phyloP scores from a whole-genome alignment of 2,329 filamentous ascomycete genomes.

The Fonsecaea erecta region DNA sequence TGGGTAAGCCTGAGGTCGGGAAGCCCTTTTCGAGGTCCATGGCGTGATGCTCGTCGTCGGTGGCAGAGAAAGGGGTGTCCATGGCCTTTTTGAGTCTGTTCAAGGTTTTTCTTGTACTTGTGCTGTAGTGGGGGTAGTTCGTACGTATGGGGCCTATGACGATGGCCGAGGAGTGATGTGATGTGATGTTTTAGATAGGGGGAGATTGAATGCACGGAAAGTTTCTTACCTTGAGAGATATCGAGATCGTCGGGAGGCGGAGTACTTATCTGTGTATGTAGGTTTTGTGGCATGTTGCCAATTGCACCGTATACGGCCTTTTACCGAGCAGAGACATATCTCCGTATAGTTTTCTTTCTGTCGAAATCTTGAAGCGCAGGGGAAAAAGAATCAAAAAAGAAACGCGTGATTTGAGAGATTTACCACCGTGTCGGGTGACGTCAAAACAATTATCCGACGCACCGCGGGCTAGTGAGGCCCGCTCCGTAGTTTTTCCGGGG shows the following conservation, averaged over 20 bases:
- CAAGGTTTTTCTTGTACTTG: neutral
- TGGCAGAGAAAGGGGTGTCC: conserved; percentile 13
- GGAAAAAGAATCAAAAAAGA: neutral
- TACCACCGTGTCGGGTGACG: neutral
- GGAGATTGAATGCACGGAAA: neutral
- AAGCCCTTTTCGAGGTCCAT: conserved; percentile 16
- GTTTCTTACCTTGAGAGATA: neutral
- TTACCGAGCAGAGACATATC: neutral
- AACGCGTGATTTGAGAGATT: conserved; percentile 5
- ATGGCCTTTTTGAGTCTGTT: neutral
- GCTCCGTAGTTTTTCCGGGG: neutral
- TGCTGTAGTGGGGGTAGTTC: neutral
- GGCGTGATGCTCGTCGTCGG: neutral
- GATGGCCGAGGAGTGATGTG: neutral
- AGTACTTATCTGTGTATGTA: neutral
- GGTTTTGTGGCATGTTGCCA: neutral
- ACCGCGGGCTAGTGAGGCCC: too few species aligned
- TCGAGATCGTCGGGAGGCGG: neutral
- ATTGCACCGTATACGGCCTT: neutral
- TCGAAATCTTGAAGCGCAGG: neutral
- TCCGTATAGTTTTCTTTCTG: neutral
- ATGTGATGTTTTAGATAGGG: neutral
- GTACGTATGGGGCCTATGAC: neutral
- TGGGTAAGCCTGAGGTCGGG: conserved; percentile 4
- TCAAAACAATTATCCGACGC: neutral